Base-by-base conservation (phyloP, 2,329 filamentous ascomycete genomes). In the Tolypocladium sp. region DNA sequence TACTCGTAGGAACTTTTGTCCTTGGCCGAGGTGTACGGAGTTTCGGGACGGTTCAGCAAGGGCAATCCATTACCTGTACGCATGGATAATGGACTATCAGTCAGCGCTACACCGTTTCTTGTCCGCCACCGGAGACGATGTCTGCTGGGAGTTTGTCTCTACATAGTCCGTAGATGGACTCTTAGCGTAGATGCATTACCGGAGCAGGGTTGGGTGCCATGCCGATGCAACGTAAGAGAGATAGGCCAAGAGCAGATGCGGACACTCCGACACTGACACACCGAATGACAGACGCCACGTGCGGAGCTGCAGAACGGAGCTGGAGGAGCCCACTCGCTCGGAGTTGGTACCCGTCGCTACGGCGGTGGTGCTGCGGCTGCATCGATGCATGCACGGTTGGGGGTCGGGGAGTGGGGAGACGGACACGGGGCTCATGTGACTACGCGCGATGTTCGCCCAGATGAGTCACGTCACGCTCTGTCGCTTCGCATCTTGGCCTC, bases 391-490 rank as follows among this genome's bases (percentile, higher is more conserved):
- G 10, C 13, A n/a, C 15, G 42, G 42, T 25, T 27, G 22, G 22
- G 44, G 12, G 3, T 7, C 10, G n/a, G n/a, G n/a, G n/a, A n/a
- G n/a, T n/a, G 42, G 22, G 25, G 25, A 49, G 44, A 8, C n/a
- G 8, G 41, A 27, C 22, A 2, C 8, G 22, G 42, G 27, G 46
- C 30, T 57, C 67, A 69, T 69, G 68, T 69, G 68, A 69, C 67
- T 67, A 66, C 65, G 68, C 67, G 68, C 61, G 54, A 67, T 55
- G 67, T 63, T 70, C 68, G 67, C 61, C 61, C 62, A 58, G 60
- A 66, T 69, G 64, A 68, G 66, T 69, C 67, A 68, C 67, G 61
- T 61, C 56, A 4, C 49, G 49, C 49, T 27, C 49, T 9, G 46
- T 51, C 46, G 46, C 44, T 17, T 9, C 22, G 44, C 44, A 46